phyloP scores from a whole-genome alignment of 1,284 basidiomycete species.

The Papiliotrema nemorosa region DNA sequence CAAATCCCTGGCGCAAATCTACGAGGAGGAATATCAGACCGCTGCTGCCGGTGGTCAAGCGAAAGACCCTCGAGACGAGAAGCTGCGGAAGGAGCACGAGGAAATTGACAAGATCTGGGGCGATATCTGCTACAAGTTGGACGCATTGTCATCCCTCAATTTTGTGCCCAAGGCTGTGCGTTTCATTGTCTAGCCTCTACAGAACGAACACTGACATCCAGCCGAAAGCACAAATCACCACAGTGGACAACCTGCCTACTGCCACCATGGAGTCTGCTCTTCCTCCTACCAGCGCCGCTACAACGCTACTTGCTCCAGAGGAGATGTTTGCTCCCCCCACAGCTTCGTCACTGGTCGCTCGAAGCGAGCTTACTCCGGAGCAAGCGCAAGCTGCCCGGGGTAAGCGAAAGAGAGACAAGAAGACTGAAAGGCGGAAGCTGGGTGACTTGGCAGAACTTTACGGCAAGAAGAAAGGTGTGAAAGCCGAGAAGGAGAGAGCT shows the following conservation, averaged over 20 bases:
- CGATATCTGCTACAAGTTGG: conserved; percentile 80
- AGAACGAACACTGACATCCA: conserved; percentile 41
- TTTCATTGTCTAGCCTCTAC: neutral
- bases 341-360: conserved; percentile 58
- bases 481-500: conserved; percentile 77
- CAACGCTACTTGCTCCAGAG: conserved; percentile 87
- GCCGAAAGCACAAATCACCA: conserved; percentile 87
- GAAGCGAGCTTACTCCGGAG: conserved; percentile 76
- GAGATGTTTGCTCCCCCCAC: conserved; percentile 71
- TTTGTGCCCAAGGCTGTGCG: conserved; percentile 89
- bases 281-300: conserved; percentile 70
- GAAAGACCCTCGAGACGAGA: conserved; percentile 78
- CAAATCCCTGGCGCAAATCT: conserved; percentile 91
- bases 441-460: conserved; percentile 66
- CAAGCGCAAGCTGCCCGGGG: conserved; percentile 72
- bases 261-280: conserved; percentile 87
- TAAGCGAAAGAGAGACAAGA: conserved; percentile 71
- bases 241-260: conserved; percentile 77
- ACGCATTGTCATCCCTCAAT: conserved; percentile 91
- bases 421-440: conserved; percentile 66
- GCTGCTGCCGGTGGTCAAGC: conserved; percentile 53
- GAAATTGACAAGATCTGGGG: conserved; percentile 82
- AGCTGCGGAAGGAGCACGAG: conserved; percentile 81
- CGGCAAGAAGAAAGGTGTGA: conserved; percentile 56
- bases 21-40: conserved; percentile 85